A percentile compares a stretch with the other conserved stretches of the same genome.
phyloP scores from a whole-genome alignment of 2,329 filamentous ascomycete genomes.

The Stachybotrys chlorohalonatus region DNA sequence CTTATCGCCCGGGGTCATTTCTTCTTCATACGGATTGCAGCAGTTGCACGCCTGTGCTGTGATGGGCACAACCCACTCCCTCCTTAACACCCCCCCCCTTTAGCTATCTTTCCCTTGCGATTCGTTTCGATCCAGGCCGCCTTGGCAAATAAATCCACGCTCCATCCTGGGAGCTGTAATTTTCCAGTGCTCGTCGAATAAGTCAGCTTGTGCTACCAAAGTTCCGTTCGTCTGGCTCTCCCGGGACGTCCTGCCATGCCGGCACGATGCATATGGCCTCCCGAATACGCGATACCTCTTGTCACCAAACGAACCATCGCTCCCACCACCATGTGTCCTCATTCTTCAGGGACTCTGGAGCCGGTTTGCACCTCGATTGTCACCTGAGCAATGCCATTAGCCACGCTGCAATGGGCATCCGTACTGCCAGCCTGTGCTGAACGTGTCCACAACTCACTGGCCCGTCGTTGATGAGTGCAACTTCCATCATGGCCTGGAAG shows the following conservation, averaged over 20 bases:
- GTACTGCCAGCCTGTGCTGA: neutral
- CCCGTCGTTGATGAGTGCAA: constrained; percentile 81
- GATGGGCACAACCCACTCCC: too few relatives aligned
- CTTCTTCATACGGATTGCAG: too few relatives aligned
- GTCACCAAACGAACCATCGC: neutral
- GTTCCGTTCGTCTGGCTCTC: neutral
- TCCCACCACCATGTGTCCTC: neutral
- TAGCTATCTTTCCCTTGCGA: too few relatives aligned
- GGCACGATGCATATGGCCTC: neutral
- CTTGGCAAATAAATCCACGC: too few relatives aligned
- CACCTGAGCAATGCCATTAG: constrained; percentile 5
- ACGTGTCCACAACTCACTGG: constrained; percentile 35
- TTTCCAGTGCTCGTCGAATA: too few relatives aligned
- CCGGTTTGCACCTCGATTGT: constrained; percentile 12
- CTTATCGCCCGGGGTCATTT: too few relatives aligned
- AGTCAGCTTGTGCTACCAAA: too few relatives aligned
- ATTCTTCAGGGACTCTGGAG: neutral
- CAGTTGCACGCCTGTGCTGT: too few relatives aligned
- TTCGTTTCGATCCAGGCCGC: too few relatives aligned
- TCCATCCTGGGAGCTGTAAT: too few relatives aligned
- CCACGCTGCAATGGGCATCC: neutral
- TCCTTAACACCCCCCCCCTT: too few relatives aligned
- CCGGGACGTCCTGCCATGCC: neutral
- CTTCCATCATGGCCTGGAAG: constrained; percentile 99
- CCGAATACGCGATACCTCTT: neutral